Conservation (phyloP, 2,329 filamentous ascomycete genomes). For the Moelleriella libera region DNA sequence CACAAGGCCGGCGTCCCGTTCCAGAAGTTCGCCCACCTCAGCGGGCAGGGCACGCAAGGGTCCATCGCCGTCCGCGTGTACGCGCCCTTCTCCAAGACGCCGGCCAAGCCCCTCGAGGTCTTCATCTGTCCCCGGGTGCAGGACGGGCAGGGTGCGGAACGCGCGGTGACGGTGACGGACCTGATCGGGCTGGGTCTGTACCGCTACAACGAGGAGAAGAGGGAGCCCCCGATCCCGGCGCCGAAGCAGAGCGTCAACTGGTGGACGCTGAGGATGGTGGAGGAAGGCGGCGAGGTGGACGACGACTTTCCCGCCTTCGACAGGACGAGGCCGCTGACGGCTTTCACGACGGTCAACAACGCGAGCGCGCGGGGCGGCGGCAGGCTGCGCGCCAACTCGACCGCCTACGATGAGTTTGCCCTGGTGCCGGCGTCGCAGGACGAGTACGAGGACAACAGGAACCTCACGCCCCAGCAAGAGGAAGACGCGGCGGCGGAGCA, state of each 20-base stretch:
- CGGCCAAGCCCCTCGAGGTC: slow-evolving; percentile 55
- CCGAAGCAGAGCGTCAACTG: slow-evolving; percentile 66
- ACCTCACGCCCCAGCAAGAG: slow-evolving; percentile 50
- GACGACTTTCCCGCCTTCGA: slow-evolving; percentile 73
- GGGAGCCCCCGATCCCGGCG: slow-evolving; percentile 48
- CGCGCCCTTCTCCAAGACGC: slow-evolving; percentile 52
- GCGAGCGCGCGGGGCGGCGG: slow-evolving; percentile 54
- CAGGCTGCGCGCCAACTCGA: slow-evolving; percentile 52
- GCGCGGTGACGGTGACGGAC: slow-evolving; percentile 59
- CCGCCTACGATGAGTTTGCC: slow-evolving; percentile 71
- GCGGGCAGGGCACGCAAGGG: slow-evolving; percentile 64
- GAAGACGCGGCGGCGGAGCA: slow-evolving; percentile 37
- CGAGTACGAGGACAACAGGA: slow-evolving; percentile 56
- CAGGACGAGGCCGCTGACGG: slow-evolving; percentile 57
- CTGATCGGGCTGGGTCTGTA: slow-evolving; percentile 71
- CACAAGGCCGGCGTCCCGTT: slow-evolving; percentile 57
- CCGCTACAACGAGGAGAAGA: slow-evolving; percentile 64
- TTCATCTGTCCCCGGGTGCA: slow-evolving; percentile 57
- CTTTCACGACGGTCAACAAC: slow-evolving; percentile 74
- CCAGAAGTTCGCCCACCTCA: slow-evolving; percentile 62
- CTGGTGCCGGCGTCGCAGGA: slow-evolving; percentile 57
- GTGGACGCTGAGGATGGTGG: slow-evolving; percentile 73
- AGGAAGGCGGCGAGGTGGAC: slow-evolving; percentile 73
- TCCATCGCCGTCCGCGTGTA: slow-evolving; percentile 68
- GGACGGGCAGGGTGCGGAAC: slow-evolving; percentile 45